These are phyloP conservation scores for Eucalyptus marginata DNA, from an alignment of 345 rosid genomes.

Conservation along the genomic window DNA sequence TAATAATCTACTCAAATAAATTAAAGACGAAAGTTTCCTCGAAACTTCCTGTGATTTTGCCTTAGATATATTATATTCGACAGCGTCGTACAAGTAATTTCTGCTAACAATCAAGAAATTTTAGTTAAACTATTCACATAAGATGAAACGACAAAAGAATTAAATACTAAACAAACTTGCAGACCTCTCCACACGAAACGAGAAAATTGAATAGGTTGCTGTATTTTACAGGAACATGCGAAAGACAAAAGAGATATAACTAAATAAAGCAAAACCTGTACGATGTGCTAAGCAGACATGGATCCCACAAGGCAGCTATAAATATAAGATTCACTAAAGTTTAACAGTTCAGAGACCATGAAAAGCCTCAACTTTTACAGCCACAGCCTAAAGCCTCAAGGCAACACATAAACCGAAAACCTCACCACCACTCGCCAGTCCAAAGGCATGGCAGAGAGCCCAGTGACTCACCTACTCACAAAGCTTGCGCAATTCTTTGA, in stretches of 20 bases:
- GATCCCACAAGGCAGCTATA: neutral
- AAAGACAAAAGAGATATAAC: neutral
- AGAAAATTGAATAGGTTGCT: neutral
- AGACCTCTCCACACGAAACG: neutral
- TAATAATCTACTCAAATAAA: neutral
- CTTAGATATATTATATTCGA: neutral
- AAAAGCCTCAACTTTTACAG: neutral
- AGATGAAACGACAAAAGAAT: neutral
- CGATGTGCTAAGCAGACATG: neutral
- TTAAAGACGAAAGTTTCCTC: neutral
- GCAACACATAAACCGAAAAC: neutral
- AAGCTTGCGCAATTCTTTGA: neutral
- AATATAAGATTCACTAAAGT: neutral
- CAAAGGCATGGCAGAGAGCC: neutral
- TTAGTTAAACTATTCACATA: neutral
- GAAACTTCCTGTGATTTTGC: neutral
- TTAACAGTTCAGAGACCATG: neutral
- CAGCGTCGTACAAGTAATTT: neutral
- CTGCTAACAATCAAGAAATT: neutral
- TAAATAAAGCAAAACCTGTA: neutral
- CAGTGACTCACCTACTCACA: neutral
- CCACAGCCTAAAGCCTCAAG: neutral
- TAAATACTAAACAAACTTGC: neutral
- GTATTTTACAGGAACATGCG: neutral
- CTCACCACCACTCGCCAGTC: neutral